Evolutionary conservation across 495 filamentous ascomycete species (phyloP), one percentile per base, ranked within the genome.

Genomic region (Terfezia claveryi): DNA sequence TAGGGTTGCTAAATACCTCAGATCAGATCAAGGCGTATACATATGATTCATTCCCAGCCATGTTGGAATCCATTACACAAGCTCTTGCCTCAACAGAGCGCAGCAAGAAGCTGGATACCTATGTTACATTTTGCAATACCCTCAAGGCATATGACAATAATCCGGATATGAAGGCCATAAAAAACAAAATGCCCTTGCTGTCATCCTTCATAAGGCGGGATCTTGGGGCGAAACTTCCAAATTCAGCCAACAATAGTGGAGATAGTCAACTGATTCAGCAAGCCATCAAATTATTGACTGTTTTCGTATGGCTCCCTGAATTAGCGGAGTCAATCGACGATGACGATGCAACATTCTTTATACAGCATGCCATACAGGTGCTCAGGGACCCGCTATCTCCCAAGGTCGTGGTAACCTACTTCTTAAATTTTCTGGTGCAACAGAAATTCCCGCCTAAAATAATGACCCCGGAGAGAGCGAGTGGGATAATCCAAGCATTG

Each of bases 31-130:
- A 54, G 2, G 54, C 59, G 10, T 60, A 69, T 61, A 58, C 67
- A 58, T 58, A 67, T 59, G 36, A 71, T 62, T 66, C 67, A 23
- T 71, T 86, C 56, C 75, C 80, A 57, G 74, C 72, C 41, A 94
- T 95, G 85, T 69, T 95, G 56, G 81, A 93, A 61, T 92, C 85
- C 1, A 77, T 83, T 3, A 74, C 80, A 37, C 76, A 83, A 67
- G 82, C 88, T 63, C 72, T 98, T 55, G 83, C 82, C 17, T 77
- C 80, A 23, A 74, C 75, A 37, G 78, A 82, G 37, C 70, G 80
- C 37, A 74, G 74, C 50, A 78, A 78, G 10, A 79, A 81, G 59
- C 62, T 89, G n/a, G 91, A 98, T 68, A 81, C 86, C 16, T 95
- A 98, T 63, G 76, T 79, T 62, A 79, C 81, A 57, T 72, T 98